These are phyloP conservation scores for Marchantia polymorpha DNA, from an alignment of 225 moss, liverwort and hornwort species.

Conservation along the genomic window DNA sequence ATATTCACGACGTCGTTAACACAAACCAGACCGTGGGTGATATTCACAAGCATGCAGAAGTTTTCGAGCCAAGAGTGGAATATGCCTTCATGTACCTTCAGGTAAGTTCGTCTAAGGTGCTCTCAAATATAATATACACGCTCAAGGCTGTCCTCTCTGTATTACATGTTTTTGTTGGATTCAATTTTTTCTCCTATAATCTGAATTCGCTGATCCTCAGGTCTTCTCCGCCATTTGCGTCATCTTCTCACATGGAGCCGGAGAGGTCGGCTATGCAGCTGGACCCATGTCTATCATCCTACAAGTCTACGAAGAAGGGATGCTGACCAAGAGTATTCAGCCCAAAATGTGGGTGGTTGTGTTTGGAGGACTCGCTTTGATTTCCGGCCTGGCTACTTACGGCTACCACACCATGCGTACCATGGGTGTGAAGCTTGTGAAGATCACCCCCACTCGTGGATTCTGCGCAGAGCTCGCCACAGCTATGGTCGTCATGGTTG, in stretches of 20 bases:
- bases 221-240: conserved; percentile 40
- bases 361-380: conserved; percentile 19
- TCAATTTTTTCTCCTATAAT: no score
- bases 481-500: conserved; percentile 29
- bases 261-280: conserved; percentile 37
- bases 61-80: conserved; percentile 29
- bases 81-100: conserved; percentile 39
- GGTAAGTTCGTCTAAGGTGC: background rate
- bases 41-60: conserved; percentile 26
- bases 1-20: conserved; percentile 33
- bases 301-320: conserved; percentile 25
- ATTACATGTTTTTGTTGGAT: no score
- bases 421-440: conserved; percentile 40
- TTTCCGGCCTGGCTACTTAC: conserved; percentile 23
- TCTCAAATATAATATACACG: no score
- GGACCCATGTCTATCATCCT: conserved; percentile 29
- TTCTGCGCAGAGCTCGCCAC: conserved; percentile 39
- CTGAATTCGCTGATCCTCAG: conserved; percentile 1
- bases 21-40: conserved; percentile 17
- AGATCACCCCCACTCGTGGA: conserved; percentile 33
- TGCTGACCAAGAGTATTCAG: conserved; percentile 23
- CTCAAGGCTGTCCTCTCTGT: no score
- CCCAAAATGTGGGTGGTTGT: conserved; percentile 25
- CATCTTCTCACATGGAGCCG: conserved; percentile 43
- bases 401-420: conserved; percentile 30